Evolutionary conservation across 2,329 filamentous ascomycete species (phyloP).

Genomic region (Aspergillus sp.): DNA sequence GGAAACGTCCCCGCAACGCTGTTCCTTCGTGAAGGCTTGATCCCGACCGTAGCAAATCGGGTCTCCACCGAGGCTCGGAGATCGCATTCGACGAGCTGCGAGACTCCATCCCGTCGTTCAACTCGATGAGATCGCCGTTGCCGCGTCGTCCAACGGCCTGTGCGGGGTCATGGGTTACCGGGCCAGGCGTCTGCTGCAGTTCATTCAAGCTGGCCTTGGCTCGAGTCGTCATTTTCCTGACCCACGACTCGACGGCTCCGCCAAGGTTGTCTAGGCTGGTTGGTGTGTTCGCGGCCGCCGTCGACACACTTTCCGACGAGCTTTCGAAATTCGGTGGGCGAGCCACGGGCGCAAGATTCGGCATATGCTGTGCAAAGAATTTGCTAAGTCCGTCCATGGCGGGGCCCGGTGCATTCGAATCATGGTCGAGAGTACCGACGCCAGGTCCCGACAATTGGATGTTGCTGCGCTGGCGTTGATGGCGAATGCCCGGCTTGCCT

Average conservation of each 20-base stretch:
- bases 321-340: slow-evolving; percentile 57
- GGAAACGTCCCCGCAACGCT: slow-evolving; percentile 29
- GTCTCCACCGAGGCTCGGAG: slow-evolving; percentile 16
- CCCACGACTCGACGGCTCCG: slow-evolving; percentile 85
- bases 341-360: slow-evolving; percentile 68
- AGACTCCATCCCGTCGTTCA: slow-evolving; percentile 42
- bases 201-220: slow-evolving; percentile 44
- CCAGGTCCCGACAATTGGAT: slow-evolving; percentile 78
- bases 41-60: slow-evolving; percentile 20
- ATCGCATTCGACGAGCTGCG: slow-evolving; percentile 24
- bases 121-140: slow-evolving; percentile 47
- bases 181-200: slow-evolving; percentile 37
- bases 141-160: slow-evolving; percentile 31
- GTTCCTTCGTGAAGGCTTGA: slow-evolving; percentile 19
- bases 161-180: slow-evolving; percentile 24
- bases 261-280: slow-evolving; percentile 76
- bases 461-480: slow-evolving; percentile 44
- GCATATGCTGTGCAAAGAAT: slow-evolving; percentile 80
- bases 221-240: slow-evolving; percentile 71
- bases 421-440: slow-evolving; percentile 76
- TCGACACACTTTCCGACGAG: slow-evolving; percentile 40
- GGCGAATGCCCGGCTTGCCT: slow-evolving; percentile 39
- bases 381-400: slow-evolving; percentile 81
- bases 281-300: slow-evolving; percentile 34
- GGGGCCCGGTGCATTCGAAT: slow-evolving; percentile 60